phyloP scores from a whole-genome alignment of 768 basidiomycete genomes.

The Phanerochaete sordida region DNA sequence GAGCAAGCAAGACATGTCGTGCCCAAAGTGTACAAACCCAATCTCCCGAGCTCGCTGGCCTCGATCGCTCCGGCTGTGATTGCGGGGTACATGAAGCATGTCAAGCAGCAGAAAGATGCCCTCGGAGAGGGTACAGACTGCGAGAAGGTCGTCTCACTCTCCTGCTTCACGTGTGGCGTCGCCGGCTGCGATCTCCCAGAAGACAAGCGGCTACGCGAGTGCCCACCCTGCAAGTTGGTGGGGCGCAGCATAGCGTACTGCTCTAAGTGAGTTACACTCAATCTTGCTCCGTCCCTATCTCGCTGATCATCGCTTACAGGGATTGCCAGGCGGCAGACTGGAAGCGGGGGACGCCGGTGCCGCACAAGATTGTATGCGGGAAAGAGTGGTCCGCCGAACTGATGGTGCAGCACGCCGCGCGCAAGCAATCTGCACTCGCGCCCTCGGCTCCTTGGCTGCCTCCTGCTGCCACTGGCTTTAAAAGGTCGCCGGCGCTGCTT shows the following conservation, averaged over 20 bases:
- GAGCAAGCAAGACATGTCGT: no score
- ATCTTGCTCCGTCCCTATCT: neutral
- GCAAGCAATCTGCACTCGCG: no score
- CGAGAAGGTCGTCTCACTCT: neutral
- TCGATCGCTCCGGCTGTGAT: no score
- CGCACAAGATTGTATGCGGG: constrained; percentile 5
- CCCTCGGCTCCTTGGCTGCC: neutral
- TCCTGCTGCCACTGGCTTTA: neutral
- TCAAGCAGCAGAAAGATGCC: neutral
- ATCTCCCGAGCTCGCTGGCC: no score
- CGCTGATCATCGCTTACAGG: neutral
- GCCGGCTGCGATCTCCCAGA: neutral
- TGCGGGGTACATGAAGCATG: neutral
- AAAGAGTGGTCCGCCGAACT: neutral
- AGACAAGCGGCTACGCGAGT: neutral
- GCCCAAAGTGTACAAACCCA: no score
- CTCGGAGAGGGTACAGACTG: neutral
- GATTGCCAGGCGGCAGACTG: constrained; percentile 7
- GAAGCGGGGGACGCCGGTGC: neutral
- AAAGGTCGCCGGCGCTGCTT: neutral
- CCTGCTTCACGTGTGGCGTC: neutral
- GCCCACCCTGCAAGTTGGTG: neutral
- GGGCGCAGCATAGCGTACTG: neutral
- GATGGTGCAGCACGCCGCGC: no score
- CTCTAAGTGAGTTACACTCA: neutral